phyloP scores from a whole-genome alignment of 2,329 filamentous ascomycete species.

The Orbilia brochopaga region DNA sequence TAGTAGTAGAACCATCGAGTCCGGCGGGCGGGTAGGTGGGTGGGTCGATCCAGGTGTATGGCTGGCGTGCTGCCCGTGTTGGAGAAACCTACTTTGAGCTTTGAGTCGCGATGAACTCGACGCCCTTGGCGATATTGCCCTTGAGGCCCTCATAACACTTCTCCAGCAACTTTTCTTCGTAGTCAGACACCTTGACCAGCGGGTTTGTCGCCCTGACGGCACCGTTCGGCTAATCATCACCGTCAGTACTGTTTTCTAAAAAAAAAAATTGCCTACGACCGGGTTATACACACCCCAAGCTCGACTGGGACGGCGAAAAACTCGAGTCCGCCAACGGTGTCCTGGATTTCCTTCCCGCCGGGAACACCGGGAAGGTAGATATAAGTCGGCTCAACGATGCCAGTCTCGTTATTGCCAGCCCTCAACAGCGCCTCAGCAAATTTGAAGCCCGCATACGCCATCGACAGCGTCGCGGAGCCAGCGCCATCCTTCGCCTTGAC shows the following conservation, averaged over 20 bases:
- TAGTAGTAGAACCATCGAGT: neutral
- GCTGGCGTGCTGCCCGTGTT: neutral
- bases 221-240: slow-evolving; percentile 70
- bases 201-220: slow-evolving; percentile 84
- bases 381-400: slow-evolving; percentile 91
- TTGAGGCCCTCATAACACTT: slow-evolving; percentile 78
- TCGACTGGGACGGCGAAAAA: slow-evolving; percentile 97
- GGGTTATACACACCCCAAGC: slow-evolving; percentile 85
- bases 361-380: slow-evolving; percentile 90
- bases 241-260: slow-evolving; percentile 12
- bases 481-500: slow-evolving; percentile 92
- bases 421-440: slow-evolving; percentile 93
- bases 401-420: slow-evolving; percentile 84
- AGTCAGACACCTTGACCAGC: slow-evolving; percentile 75
- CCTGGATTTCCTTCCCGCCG: slow-evolving; percentile 82
- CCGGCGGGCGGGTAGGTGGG: too few species aligned
- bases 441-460: slow-evolving; percentile 91
- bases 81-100: slow-evolving; percentile 53
- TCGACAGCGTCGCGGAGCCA: slow-evolving; percentile 88
- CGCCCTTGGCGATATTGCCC: slow-evolving; percentile 92
- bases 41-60: too few species aligned
- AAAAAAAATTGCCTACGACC: too few species aligned
- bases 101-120: slow-evolving; percentile 68
- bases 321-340: slow-evolving; percentile 78
- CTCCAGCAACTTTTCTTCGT: slow-evolving; percentile 86